Conservation (phyloP, 345 rosid species). For the Lepidium didymum region DNA sequence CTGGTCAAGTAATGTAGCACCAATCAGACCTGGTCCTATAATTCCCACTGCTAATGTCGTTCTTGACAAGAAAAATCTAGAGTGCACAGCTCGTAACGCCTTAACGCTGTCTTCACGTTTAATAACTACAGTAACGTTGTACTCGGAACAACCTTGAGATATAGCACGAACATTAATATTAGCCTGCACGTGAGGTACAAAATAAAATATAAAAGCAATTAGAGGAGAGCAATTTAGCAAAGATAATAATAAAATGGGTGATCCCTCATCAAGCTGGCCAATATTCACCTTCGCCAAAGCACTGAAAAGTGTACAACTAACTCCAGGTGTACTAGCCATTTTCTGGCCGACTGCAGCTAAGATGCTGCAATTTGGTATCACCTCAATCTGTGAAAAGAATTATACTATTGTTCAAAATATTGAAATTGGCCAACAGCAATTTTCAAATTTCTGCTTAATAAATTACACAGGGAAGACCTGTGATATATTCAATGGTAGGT, state of each 20-base stretch:
- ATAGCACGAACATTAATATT: slow-evolving; percentile 91
- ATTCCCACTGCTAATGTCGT: slow-evolving; percentile 94
- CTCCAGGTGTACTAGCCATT: slow-evolving; percentile 99
- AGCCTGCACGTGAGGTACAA: slow-evolving; percentile 48
- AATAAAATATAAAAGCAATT: background rate
- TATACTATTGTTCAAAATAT: slow-evolving; percentile 9
- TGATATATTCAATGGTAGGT: background rate
- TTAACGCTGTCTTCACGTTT: slow-evolving; percentile 88
- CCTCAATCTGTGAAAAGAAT: slow-evolving; percentile 48
- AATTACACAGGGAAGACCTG: background rate
- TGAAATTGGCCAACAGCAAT: background rate
- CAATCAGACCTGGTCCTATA: slow-evolving; percentile 93
- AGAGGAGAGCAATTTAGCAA: background rate
- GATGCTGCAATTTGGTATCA: slow-evolving; percentile 88
- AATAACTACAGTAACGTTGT: slow-evolving; percentile 81
- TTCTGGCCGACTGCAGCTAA: slow-evolving; percentile 97
- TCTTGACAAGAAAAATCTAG: slow-evolving; percentile 90
- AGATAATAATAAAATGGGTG: background rate
- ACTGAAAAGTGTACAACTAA: slow-evolving; percentile 92
- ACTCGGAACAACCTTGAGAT: slow-evolving; percentile 99
- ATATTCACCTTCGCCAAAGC: slow-evolving; percentile 82
- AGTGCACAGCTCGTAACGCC: slow-evolving; percentile 96
- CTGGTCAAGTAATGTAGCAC: slow-evolving; percentile 90
- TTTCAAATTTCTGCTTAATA: background rate
- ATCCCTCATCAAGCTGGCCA: background rate